phyloP scores from a whole-genome alignment of 2,329 filamentous ascomycete genomes.

The Colletotrichum tofieldiae region DNA sequence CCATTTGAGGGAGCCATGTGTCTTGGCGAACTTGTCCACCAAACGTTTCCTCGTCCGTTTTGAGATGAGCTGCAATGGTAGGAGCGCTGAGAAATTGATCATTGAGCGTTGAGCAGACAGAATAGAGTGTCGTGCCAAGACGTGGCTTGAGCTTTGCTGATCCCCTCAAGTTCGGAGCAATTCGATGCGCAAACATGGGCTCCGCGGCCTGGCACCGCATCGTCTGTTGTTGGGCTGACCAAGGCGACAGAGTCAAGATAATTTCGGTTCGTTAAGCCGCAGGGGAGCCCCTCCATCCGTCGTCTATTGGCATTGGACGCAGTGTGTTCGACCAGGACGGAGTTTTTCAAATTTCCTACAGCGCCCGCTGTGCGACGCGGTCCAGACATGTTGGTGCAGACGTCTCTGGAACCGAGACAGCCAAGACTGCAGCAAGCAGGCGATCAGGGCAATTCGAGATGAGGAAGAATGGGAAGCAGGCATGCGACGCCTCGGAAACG shows the following conservation, averaged over 20 bases:
- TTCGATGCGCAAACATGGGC: neutral
- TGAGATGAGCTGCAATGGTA: neutral
- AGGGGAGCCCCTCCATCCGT: constrained; percentile 1
- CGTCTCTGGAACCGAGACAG: constrained; percentile 32
- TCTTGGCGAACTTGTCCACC: constrained; percentile 23
- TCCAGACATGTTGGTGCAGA: constrained; percentile 14
- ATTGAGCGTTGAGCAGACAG: neutral
- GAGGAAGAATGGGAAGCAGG: constrained; percentile 5
- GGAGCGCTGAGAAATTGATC: neutral
- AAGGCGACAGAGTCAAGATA: neutral
- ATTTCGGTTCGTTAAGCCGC: constrained; percentile 16
- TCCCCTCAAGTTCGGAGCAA: constrained; percentile 6
- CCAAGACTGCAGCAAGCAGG: constrained; percentile 35
- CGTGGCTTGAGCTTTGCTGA: constrained; percentile 34
- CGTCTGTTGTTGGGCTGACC: constrained; percentile 11
- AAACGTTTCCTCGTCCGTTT: constrained; percentile 20
- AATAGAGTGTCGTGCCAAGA: constrained; percentile 16
- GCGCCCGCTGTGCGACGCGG: constrained; percentile 14
- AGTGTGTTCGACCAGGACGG: constrained; percentile 9
- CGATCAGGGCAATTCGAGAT: constrained; percentile 30
- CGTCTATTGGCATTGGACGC: constrained; percentile 3
- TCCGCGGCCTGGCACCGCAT: neutral
- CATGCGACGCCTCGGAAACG: constrained; percentile 21
- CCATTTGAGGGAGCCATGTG: constrained; percentile 26
- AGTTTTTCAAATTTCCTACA: constrained; percentile 18